These are phyloP conservation scores for apple (Malus domestica) DNA, from an alignment of 306 rosid species.

Conservation along the genomic window DNA sequence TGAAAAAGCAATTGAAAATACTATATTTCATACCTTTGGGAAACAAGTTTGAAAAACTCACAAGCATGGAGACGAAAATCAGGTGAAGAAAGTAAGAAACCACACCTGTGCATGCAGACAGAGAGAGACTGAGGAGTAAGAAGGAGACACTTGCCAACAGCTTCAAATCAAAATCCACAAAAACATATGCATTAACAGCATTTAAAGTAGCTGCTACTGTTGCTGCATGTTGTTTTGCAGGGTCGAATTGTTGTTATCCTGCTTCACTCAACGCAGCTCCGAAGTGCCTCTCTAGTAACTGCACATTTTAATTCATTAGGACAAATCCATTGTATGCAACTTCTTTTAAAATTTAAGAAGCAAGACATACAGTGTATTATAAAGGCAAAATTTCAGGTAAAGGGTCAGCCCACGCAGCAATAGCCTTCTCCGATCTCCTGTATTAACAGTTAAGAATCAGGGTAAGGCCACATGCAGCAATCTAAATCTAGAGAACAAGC, in stretches of 20 bases:
- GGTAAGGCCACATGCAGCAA: conserved; percentile 13
- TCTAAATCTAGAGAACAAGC: conserved; percentile 13
- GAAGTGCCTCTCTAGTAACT: conserved; percentile 84
- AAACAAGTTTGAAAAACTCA: conserved; percentile 86
- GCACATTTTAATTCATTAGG: conserved; percentile 30
- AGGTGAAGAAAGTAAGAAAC: conserved; percentile 64
- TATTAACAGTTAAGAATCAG: conserved; percentile 18
- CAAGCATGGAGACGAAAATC: conserved; percentile 94
- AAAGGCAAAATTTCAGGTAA: conserved; percentile 84
- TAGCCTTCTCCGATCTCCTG: conserved; percentile 85
- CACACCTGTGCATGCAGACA: conserved; percentile 57
- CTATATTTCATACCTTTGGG: conserved; percentile 57
- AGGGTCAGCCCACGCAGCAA: conserved; percentile 80
- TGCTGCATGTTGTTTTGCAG: conserved; percentile 78
- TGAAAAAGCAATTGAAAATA: conserved; percentile 2
- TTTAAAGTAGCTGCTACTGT: conserved; percentile 33
- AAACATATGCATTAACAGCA: conserved; percentile 70
- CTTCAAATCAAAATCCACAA: conserved; percentile 12
- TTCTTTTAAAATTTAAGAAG: conserved; percentile 14
- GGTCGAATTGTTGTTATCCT: conserved; percentile 58
- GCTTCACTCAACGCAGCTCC: conserved; percentile 79
- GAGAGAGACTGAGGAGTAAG: conserved; percentile 19
- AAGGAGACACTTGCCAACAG: conserved; percentile 9
- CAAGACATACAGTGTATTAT: conserved; percentile 54
- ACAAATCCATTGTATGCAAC: conserved; percentile 5